Conservation (phyloP, 495 filamentous ascomycete genomes). For the Trichoderma parareesei region DNA sequence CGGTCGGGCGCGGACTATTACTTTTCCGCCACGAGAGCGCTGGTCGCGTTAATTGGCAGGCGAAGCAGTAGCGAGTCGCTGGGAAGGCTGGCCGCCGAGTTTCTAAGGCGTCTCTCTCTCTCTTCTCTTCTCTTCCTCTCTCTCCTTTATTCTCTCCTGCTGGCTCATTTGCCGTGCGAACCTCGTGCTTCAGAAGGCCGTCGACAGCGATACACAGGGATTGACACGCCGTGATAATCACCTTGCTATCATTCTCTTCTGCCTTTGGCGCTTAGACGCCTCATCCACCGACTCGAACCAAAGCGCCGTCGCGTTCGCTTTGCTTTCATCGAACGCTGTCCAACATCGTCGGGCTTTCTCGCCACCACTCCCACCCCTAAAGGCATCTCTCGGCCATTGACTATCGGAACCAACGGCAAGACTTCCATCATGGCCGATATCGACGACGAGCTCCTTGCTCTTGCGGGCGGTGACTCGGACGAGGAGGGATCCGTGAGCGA, state of each 20-base stretch:
- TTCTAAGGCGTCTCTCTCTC: background rate
- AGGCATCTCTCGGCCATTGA: background rate
- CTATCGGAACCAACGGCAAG: background rate
- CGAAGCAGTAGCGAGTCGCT: constrained; percentile 2
- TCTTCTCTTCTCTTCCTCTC: background rate
- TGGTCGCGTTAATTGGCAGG: constrained; percentile 4
- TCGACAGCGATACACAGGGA: background rate
- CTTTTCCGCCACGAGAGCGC: background rate
- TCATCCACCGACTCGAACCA: background rate
- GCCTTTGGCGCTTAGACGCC: background rate
- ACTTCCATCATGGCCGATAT: constrained; percentile 56
- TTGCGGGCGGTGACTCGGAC: constrained; percentile 61
- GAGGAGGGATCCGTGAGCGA: constrained; percentile 39
- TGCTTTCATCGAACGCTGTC: background rate
- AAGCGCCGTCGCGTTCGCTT: background rate
- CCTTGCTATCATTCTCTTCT: background rate
- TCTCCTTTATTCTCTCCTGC: background rate
- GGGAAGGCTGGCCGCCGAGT: background rate
- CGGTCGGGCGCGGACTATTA: background rate
- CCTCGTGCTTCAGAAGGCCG: background rate
- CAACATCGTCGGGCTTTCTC: constrained; percentile 4
- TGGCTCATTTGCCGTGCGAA: constrained; percentile 2
- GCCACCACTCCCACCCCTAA: constrained; percentile 1
- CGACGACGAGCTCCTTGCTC: constrained; percentile 80
- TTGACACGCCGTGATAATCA: background rate